Evolutionary conservation across 768 basidiomycete species (phyloP).

Genomic region (Fibroporia radiculosa): DNA sequence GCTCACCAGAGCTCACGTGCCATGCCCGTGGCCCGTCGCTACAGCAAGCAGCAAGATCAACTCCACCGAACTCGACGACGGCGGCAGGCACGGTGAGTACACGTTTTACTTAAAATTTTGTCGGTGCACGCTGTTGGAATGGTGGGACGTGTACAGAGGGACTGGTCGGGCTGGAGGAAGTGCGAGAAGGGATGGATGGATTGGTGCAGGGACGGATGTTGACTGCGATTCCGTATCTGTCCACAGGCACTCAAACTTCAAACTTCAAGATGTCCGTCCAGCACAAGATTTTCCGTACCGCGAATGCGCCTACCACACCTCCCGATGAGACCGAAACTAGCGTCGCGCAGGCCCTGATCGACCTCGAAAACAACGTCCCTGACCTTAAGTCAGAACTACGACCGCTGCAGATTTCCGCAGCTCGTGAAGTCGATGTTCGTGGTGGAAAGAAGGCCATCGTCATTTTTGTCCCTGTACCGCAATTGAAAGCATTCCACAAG

Average conservation of each 20-base stretch:
- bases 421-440: slow-evolving; percentile 97
- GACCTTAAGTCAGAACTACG: slow-evolving; percentile 97
- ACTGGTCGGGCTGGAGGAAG: slow-evolving; percentile 12
- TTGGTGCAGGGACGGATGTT: slow-evolving; percentile 35
- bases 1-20: slow-evolving; percentile 8
- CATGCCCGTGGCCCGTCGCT: not conserved
- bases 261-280: slow-evolving; percentile 64
- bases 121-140: slow-evolving; percentile 12
- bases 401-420: slow-evolving; percentile 93
- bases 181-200: slow-evolving; percentile 51
- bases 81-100: slow-evolving; percentile 65
- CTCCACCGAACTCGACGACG: slow-evolving; percentile 36
- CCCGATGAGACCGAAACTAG: slow-evolving; percentile 88
- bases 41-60: slow-evolving; percentile 8
- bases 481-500: slow-evolving; percentile 98
- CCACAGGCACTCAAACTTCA: slow-evolving; percentile 25
- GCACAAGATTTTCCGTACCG: slow-evolving; percentile 91
- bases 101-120: slow-evolving; percentile 25
- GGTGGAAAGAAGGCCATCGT: slow-evolving; percentile 99
- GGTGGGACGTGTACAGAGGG: slow-evolving; percentile 6
- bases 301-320: slow-evolving; percentile 85
- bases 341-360: slow-evolving; percentile 92
- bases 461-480: slow-evolving; percentile 94
- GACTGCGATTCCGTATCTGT: slow-evolving; percentile 15
- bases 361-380: slow-evolving; percentile 97